phyloP scores from a whole-genome alignment of 495 filamentous ascomycete genomes.

The Penicillium desertorum region DNA sequence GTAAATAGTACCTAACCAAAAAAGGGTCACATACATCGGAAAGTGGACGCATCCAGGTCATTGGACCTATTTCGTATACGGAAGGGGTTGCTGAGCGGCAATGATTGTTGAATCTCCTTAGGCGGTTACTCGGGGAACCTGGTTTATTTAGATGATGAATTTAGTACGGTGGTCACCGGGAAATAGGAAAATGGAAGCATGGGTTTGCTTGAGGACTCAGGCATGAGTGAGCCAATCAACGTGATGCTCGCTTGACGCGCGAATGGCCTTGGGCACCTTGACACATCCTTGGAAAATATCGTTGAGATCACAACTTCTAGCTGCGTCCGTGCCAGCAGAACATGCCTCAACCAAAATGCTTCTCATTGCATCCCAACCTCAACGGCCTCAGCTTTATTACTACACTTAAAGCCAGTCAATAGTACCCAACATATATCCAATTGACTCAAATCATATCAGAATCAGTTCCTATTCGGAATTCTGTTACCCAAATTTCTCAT shows the following conservation, averaged over 20 bases:
- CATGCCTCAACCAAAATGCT: neutral
- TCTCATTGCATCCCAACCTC: neutral
- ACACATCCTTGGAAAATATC: neutral
- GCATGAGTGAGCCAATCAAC: neutral
- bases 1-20: slow-evolving; percentile 5
- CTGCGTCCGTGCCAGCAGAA: neutral
- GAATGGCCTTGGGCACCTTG: neutral
- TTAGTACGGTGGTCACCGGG: neutral
- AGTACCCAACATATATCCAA: neutral
- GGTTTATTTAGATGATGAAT: neutral
- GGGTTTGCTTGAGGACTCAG: too few relatives aligned
- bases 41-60: neutral
- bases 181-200: neutral
- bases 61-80: neutral
- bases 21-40: neutral
- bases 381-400: neutral
- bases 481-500: neutral
- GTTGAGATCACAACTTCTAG: neutral
- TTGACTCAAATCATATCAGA: neutral
- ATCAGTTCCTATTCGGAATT: neutral
- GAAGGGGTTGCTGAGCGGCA: neutral
- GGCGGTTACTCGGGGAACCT: neutral
- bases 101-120: neutral
- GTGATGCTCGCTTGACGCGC: neutral
- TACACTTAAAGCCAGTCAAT: neutral